These are phyloP conservation scores for Monilinia fructigena DNA, from an alignment of 2,329 filamentous ascomycete species.

Conservation along the genomic window DNA sequence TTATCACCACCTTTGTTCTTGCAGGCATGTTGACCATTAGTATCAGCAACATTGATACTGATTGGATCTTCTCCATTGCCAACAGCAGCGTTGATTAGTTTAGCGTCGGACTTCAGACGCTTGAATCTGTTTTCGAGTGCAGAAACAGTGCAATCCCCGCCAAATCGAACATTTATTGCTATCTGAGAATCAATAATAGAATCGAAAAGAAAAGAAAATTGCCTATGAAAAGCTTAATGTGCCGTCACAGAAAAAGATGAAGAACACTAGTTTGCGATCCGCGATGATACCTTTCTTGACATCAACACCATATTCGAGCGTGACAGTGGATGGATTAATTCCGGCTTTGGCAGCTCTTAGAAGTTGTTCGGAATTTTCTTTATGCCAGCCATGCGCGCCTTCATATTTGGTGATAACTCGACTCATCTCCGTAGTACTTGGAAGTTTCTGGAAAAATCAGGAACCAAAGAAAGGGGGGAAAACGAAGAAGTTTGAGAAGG, in stretches of 20 bases:
- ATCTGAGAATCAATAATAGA: constrained; percentile 29
- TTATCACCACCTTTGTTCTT: constrained; percentile 20
- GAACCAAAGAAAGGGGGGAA: constrained; percentile 1
- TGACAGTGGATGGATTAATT: constrained; percentile 29
- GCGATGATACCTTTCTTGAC: constrained; percentile 28
- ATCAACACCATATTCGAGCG: constrained; percentile 22
- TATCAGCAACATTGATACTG: constrained; percentile 35
- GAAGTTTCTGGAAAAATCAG: constrained; percentile 50
- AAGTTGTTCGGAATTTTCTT: constrained; percentile 29
- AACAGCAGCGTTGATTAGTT: constrained; percentile 41
- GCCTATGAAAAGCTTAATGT: neutral
- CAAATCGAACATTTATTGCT: constrained; percentile 34
- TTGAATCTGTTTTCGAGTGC: constrained; percentile 44
- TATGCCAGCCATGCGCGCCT: constrained; percentile 29
- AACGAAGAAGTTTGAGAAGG: constrained; percentile 6
- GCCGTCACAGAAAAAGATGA: neutral
- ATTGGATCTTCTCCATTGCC: constrained; percentile 41
- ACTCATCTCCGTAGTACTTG: constrained; percentile 43
- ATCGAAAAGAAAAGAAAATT: constrained; percentile 11
- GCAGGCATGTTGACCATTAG: constrained; percentile 19
- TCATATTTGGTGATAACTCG: constrained; percentile 32
- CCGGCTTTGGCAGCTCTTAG: constrained; percentile 31
- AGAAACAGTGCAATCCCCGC: constrained; percentile 40
- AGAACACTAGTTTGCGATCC: neutral
- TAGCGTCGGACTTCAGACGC: constrained; percentile 44